These are phyloP conservation scores for Thozetella sp. DNA, from an alignment of 495 filamentous ascomycete genomes.

Conservation along the genomic window DNA sequence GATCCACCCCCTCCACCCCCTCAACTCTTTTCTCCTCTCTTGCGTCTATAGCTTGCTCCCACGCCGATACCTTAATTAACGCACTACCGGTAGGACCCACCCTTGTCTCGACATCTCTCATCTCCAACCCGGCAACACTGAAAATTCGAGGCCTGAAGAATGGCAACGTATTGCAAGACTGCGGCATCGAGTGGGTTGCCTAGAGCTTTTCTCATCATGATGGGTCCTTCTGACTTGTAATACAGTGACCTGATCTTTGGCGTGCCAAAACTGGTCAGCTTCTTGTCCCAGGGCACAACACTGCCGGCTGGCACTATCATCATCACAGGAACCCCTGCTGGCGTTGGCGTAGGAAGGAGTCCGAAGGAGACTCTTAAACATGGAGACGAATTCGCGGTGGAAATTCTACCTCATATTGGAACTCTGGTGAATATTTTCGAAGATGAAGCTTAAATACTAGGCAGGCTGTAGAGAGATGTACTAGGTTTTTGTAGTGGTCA, in stretches of 20 bases:
- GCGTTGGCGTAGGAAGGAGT: conserved; percentile 31
- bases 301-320: conserved; percentile 37
- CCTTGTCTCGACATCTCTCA: conserved; percentile 51
- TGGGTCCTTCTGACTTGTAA: conserved; percentile 7
- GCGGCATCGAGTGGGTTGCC: conserved; percentile 38
- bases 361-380: conserved; percentile 43
- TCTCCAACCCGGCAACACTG: conserved; percentile 43
- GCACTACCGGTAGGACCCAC: conserved; percentile 31
- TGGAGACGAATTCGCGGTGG: conserved; percentile 48
- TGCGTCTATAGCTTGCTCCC: no score
- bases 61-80: no score
- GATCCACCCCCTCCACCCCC: no score
- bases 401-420: conserved; percentile 46
- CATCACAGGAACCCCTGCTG: conserved; percentile 41
- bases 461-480: neutral
- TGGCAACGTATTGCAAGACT: conserved; percentile 48
- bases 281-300: conserved; percentile 50
- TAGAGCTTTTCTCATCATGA: neutral
- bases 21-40: no score
- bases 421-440: conserved; percentile 43
- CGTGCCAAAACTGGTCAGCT: conserved; percentile 43
- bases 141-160: conserved; percentile 45
- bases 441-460: conserved; percentile 39
- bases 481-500: no score
- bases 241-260: conserved; percentile 48